phyloP scores from a whole-genome alignment of 2,329 filamentous ascomycete genomes.

The Sporothrix pallida region DNA sequence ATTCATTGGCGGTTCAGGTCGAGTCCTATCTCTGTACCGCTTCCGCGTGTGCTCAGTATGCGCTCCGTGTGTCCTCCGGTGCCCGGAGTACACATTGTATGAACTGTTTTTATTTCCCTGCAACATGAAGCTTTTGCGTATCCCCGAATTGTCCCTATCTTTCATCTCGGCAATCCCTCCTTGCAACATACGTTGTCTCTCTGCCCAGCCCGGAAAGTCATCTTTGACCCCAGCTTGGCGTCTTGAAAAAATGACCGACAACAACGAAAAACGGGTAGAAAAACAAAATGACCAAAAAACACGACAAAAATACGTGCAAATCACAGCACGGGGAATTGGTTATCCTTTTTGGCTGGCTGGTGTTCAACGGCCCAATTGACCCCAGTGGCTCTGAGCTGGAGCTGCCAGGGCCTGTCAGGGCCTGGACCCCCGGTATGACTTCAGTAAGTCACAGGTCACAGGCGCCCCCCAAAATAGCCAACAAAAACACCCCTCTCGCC shows the following conservation, averaged over 20 bases:
- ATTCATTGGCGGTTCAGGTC: not conserved
- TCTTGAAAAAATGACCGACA: not conserved
- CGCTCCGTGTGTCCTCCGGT: not conserved
- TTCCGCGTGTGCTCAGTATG: not conserved
- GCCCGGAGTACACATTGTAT: not conserved
- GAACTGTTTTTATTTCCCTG: not conserved
- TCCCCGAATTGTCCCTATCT: constrained; percentile 36
- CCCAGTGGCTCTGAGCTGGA: not conserved
- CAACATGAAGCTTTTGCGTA: not conserved
- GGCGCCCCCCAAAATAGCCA: not conserved
- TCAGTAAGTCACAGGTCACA: not conserved
- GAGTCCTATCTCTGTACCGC: not conserved
- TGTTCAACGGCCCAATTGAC: not conserved
- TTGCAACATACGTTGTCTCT: not conserved
- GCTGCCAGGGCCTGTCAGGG: not conserved
- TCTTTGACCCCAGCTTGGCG: not conserved
- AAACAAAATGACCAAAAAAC: not conserved
- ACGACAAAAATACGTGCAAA: constrained; percentile 19
- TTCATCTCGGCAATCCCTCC: constrained; percentile 5
- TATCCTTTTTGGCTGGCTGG: not conserved
- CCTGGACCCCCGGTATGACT: not conserved
- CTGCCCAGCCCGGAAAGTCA: constrained; percentile 3
- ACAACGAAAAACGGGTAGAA: not conserved
- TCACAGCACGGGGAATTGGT: constrained; percentile 22
- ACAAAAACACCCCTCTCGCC: not conserved